phyloP scores from a whole-genome alignment of 192 early-diverging fungal genomes.

The Podila epigama region DNA sequence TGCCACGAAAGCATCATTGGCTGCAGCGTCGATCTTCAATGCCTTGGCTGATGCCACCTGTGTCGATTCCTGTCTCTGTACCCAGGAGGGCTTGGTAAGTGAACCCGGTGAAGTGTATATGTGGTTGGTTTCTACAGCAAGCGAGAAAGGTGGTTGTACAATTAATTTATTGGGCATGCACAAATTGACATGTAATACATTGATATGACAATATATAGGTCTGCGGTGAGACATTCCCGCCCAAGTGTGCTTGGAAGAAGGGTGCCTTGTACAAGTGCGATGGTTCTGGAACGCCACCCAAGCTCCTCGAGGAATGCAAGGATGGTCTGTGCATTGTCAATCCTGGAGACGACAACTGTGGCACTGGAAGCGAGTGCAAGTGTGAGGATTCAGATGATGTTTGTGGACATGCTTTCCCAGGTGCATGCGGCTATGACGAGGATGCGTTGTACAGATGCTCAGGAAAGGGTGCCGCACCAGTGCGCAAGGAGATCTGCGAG shows the following conservation, averaged over 20 bases:
- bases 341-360: neutral
- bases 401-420: neutral
- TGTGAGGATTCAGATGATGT: neutral
- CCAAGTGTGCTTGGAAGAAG: neutral
- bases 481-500: neutral
- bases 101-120: neutral
- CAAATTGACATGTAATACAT: neutral
- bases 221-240: slow-evolving; percentile 5
- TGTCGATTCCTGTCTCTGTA: neutral
- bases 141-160: neutral
- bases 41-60: neutral
- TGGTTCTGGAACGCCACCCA: neutral
- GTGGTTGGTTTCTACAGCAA: neutral
- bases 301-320: neutral
- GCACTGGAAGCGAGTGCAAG: neutral
- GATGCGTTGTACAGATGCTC: neutral
- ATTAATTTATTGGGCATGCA: no score
- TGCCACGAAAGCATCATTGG: neutral
- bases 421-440: neutral
- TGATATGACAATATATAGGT: neutral
- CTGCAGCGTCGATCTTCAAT: neutral
- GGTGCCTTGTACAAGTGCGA: slow-evolving; percentile 7
- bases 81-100: neutral
- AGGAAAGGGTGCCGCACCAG: neutral
- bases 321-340: neutral